Percentiles rank a stretch among this genome's conserved stretches.
phyloP scores from a whole-genome alignment of 306 rosid genomes.

The Sindora glabra region DNA sequence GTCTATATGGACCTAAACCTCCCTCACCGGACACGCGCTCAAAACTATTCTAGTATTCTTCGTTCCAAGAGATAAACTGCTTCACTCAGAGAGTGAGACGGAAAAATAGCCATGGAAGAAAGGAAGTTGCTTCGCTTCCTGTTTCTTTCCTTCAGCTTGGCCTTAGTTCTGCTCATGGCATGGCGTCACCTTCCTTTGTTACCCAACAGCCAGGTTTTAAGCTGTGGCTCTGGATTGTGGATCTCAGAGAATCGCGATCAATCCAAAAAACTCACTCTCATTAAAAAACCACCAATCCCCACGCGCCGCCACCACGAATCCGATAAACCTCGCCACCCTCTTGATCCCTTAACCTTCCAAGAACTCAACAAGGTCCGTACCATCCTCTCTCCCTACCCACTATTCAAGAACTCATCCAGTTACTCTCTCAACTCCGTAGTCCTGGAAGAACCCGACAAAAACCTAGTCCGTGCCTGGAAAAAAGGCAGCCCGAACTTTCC shows the following conservation, averaged over 20 bases:
- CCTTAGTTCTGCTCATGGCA: slow-evolving; percentile 29
- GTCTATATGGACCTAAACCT: no score
- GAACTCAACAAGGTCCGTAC: slow-evolving; percentile 45
- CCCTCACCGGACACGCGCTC: no score
- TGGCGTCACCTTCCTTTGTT: slow-evolving; percentile 48
- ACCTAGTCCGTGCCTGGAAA: slow-evolving; percentile 44
- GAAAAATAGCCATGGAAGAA: slow-evolving; percentile 38
- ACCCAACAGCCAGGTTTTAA: slow-evolving; percentile 21
- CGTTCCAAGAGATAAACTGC: no score
- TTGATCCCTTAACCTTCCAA: slow-evolving; percentile 68
- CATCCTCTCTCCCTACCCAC: slow-evolving; percentile 46
- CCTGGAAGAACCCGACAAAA: slow-evolving; percentile 66
- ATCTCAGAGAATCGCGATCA: slow-evolving; percentile 42
- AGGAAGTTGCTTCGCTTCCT: slow-evolving; percentile 30
- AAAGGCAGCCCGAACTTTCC: slow-evolving; percentile 39
- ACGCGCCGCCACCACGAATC: slow-evolving; percentile 28
- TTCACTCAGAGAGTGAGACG: background rate
- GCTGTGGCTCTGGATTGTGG: slow-evolving; percentile 60
- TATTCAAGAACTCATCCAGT: slow-evolving; percentile 24
- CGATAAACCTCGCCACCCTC: slow-evolving; percentile 70
- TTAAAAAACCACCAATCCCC: slow-evolving; percentile 8
- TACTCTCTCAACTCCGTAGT: slow-evolving; percentile 45
- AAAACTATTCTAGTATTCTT: no score
- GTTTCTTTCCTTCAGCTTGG: slow-evolving; percentile 23
- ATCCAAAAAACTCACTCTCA: slow-evolving; percentile 1